Evolutionary conservation across 768 basidiomycete species (phyloP), one percentile per base, ranked within the genome.

Genomic region (Mycena latifolia): DNA sequence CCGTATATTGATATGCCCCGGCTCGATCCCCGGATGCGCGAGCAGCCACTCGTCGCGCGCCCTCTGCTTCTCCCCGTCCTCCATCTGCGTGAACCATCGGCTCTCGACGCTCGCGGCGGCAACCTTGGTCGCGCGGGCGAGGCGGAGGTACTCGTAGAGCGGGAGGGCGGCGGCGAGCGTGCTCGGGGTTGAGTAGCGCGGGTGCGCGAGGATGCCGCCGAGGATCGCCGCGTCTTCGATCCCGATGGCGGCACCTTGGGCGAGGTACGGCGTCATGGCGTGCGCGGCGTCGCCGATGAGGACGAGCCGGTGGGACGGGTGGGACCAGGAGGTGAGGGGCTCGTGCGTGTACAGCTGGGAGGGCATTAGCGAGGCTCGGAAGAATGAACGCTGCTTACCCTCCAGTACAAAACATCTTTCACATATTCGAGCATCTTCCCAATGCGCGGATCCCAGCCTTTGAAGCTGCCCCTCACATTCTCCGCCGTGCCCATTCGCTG

Each of bases 251-350:
- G 75, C 75, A 14, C 75, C 73, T 41, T 72, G 70, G 18, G 70
- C 75, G 51, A 71, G 66, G 51, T 75, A 67, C 15, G 75, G 72
- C 8, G 67, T 72, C 74, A 76, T 76, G 0, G 73, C 75, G 50
- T 76, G 75, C 9, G 73, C 71, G 25, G 54, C 59, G 24, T 66
- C 65, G 2, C 66, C 65, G 12, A 64, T 60, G 12, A 65, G 46
- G 2, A 55, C 35, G 6, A 65, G 28, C 25, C 71, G 78, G 2
- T 76, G 75, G 24, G 74, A 73, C 27, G 66, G 71, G 69, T 83
- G 80, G 11, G 83, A 58, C 82, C 82, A 84, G 1, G 76, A 77
- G 1, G 67, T 70, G 59, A 84, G 65, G 9, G 82, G 82, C 3
- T 70, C 72, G 27, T 78, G 77, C 53, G 80, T 81, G 79, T 82